These are phyloP conservation scores for Neurospora africana DNA, from an alignment of 495 filamentous ascomycete genomes.

Conservation along the genomic window DNA sequence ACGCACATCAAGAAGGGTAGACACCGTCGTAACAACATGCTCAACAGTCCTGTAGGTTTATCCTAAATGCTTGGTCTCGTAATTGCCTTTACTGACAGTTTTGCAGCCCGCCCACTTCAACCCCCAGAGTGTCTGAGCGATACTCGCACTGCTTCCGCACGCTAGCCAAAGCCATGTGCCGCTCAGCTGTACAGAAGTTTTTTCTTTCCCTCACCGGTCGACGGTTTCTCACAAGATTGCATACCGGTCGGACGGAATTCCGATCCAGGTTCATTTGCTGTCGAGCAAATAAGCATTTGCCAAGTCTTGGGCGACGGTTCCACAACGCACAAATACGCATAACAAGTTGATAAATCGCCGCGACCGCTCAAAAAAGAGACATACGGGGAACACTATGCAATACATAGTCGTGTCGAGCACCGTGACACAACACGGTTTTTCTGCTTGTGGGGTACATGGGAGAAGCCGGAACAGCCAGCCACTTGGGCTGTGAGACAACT, in stretches of 20 bases:
- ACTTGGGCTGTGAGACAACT: not conserved
- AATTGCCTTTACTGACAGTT: constrained; percentile 9
- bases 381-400: not conserved
- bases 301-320: not conserved
- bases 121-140: constrained; percentile 41
- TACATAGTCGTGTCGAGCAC: not conserved
- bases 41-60: constrained; percentile 79
- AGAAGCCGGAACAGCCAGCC: not conserved
- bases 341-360: not conserved
- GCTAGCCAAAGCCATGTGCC: not conserved
- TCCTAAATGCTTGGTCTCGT: not conserved
- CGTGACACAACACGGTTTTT: not conserved
- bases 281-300: not conserved
- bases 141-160: not conserved
- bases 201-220: not conserved
- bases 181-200: not conserved
- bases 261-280: not conserved
- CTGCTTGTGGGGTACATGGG: not conserved
- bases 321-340: not conserved
- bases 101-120: constrained; percentile 33
- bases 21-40: constrained; percentile 77
- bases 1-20: constrained; percentile 98
- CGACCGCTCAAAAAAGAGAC: not conserved
- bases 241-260: not conserved
- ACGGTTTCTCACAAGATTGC: not conserved